Evolutionary conservation across 2,329 filamentous ascomycete genomes (phyloP), one percentile per base, ranked within the genome.

Genomic region (Sclerotinia trifoliorum): DNA sequence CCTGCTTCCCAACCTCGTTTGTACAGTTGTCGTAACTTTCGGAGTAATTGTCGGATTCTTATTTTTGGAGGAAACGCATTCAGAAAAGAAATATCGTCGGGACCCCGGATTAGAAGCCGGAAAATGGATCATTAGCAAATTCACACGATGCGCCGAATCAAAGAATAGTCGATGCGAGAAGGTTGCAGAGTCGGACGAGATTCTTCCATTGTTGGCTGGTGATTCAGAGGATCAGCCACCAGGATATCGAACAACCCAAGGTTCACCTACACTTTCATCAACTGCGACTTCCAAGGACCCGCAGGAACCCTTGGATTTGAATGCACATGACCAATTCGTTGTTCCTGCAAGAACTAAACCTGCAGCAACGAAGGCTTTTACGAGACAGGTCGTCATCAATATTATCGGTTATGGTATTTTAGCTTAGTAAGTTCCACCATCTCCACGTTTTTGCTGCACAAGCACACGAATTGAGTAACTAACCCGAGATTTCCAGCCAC

Each of bases 21-120:
- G 93, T 79, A 90, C 93, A 44, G 82, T 83, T n/a, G 87, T 95
- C 21, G 90, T 96, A 13, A 80, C 90, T 51, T 82, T 91, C 71
- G 92, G 93, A 24, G 89, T 97, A 58, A 77, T 89, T 5, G 85
- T 95, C 65, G 94, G 94, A 24, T 82, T 96, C 66, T 80, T 97
- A 26, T 97, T 97, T 77, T 83, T 99, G 67, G 93, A 99, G 78
- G 95, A 99, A 81, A 98, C 95, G 1, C 95, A 99, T 77, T 86
- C 89, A 62, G 88, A 91, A 78, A 91, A 91, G 82, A 96, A 91
- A 81, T 79, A 88, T 73, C 84, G 88, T 68, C 87, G 86, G 56
- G 95, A 99, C 78, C 82, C 85, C 48, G 94, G 94, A 6, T 80
- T 91, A 19, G 90, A 94, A 77, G 76, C 92, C 29, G 94, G 95